Conservation (phyloP, 1,139 yeast genomes). For the Taphrina flavorubra region DNA sequence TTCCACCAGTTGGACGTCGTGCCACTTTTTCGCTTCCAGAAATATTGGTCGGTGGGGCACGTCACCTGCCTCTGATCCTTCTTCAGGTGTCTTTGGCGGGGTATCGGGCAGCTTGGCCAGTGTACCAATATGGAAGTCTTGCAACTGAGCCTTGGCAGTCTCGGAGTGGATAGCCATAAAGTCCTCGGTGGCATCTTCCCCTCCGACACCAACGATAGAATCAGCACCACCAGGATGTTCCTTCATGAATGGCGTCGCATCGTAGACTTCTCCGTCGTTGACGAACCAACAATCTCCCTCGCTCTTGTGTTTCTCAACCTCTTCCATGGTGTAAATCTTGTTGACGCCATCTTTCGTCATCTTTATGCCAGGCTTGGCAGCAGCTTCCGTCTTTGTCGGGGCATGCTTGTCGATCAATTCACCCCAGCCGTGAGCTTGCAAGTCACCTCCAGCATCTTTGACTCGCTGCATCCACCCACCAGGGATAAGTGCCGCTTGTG, state of each 20-base stretch:
- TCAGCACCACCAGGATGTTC: constrained; percentile 77
- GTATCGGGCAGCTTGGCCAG: constrained; percentile 39
- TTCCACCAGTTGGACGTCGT: constrained; percentile 41
- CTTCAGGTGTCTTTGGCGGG: constrained; percentile 32
- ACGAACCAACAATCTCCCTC: constrained; percentile 62
- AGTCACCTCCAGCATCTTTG: constrained; percentile 51
- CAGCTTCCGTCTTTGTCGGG: constrained; percentile 5
- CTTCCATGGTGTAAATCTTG: constrained; percentile 54
- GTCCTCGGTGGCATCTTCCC: constrained; percentile 66
- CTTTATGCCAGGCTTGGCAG: constrained; percentile 42
- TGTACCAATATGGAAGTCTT: constrained; percentile 46
- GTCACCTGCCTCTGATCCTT: constrained; percentile 25
- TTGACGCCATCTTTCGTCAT: constrained; percentile 45
- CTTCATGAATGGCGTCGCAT: constrained; percentile 76
- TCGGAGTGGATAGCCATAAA: constrained; percentile 54
- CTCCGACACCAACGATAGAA: constrained; percentile 63
- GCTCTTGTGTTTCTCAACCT: constrained; percentile 55
- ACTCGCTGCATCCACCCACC: constrained; percentile 55
- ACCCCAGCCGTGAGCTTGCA: constrained; percentile 51
- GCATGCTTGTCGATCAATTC: constrained; percentile 46
- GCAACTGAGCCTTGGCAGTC: constrained; percentile 46
- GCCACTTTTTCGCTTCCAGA: constrained; percentile 47
- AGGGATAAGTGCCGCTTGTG: constrained; percentile 48
- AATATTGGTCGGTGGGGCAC: constrained; percentile 39
- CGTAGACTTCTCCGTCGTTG: constrained; percentile 61